These are phyloP conservation scores for Kwoniella europaea DNA, from an alignment of 768 basidiomycete species.

Conservation along the genomic window DNA sequence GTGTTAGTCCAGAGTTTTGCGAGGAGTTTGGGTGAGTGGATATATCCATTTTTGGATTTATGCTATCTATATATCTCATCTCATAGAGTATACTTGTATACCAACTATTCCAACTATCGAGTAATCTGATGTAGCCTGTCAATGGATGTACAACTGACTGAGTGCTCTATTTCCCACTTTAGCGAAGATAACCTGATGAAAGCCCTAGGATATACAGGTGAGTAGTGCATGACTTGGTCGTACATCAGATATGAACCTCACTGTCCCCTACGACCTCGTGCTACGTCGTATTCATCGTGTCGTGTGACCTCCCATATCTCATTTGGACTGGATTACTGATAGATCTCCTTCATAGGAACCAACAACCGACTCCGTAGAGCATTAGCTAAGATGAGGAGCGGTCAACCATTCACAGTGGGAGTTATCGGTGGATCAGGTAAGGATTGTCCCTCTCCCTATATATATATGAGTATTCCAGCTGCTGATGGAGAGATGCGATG, in stretches of 20 bases:
- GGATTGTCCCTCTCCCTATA: neutral
- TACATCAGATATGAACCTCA: no score
- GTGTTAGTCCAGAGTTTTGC: constrained; percentile 31
- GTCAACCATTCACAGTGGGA: constrained; percentile 45
- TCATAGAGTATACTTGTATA: neutral
- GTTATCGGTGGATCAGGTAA: constrained; percentile 50
- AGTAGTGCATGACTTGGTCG: neutral
- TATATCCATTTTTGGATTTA: neutral
- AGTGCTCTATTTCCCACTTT: neutral
- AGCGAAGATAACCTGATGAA: constrained; percentile 30
- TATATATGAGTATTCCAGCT: no score
- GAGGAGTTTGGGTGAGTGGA: constrained; percentile 36
- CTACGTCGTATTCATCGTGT: neutral
- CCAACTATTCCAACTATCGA: no score
- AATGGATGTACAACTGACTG: no score
- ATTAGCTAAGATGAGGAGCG: constrained; percentile 32
- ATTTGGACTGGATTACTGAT: neutral
- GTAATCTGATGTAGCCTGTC: no score
- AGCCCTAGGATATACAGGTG: constrained; percentile 25
- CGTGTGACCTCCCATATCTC: neutral
- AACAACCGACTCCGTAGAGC: constrained; percentile 37
- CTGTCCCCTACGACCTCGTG: no score
- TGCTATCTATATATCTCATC: neutral
- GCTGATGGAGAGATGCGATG: no score
- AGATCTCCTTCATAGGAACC: constrained; percentile 24